Base-by-base conservation (phyloP, 169 alveolate species). In the Plasmodium malariae region DNA sequence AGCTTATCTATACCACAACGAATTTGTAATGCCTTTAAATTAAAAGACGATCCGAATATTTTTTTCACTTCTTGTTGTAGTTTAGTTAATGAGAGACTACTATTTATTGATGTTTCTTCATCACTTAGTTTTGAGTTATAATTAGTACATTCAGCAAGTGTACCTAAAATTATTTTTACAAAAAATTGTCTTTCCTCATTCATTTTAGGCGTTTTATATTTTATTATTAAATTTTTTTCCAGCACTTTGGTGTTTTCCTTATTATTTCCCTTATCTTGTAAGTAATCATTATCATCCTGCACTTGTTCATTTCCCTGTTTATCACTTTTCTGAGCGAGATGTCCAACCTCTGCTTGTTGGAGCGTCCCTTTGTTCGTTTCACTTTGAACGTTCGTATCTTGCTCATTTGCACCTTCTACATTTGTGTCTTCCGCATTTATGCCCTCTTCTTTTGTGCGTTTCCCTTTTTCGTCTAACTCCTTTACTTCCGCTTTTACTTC, bases 141-240 rank as follows among this genome's bases (percentile, higher is more conserved):
- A 51, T 62, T 76, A 28, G 88, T 76, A 65, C 68, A 76, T 62
- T 76, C 76, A 4, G 68, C 74, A 28, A 76, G 17, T 2, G 88
- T 76, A 4, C 88, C 88, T 45, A 76, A 68, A 37, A 76, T 76
- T 19, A 76, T 36, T 40, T 76, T 76, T 6, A 76, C 67, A 7
- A 76, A 62, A 62, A 76, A 76, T 19, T 51, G 21, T 28, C 40
- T 43, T 36, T 76, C 68, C 62, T 40, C 55, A 65, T 62, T 62
- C 88, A 76, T 76, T 34, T 60, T 37, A 1, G 88, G 88, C 12
- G 76, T 76, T 62, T 76, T 76, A 37, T 76, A 76, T 76, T 76
- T 76, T 40, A 76, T 59, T 30, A 76, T 43, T 60, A 76, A 12
- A 34, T 76, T 76, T 19, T 62, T 60, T 76, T 76, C 88, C 9